A percentile compares a stretch with the other conserved stretches of the same genome.
Evolutionary conservation across 164 flowering plant genomes (phyloP).

Genomic region (Magnolia sinica): DNA sequence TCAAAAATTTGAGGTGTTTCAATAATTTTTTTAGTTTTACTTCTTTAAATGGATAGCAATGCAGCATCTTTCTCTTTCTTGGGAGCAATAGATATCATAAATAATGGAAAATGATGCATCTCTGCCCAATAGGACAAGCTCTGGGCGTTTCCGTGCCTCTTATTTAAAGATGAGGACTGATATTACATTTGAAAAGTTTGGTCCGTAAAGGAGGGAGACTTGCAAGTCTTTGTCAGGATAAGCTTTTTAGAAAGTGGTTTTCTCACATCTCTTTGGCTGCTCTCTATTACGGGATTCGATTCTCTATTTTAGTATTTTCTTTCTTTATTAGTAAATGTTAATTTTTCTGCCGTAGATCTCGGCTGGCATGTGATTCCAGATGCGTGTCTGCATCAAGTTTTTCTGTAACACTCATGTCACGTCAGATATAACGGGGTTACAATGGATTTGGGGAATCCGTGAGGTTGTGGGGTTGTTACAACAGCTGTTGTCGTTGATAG

Average conservation of each 20-base stretch:
- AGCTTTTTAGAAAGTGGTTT: not conserved
- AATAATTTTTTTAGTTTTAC: not conserved
- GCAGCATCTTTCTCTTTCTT: not conserved
- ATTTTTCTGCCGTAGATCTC: not conserved
- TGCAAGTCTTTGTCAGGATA: conserved; percentile 12
- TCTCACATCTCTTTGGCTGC: not conserved
- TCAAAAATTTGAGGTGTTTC: no score
- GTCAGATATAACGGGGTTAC: no score
- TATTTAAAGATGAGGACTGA: not conserved
- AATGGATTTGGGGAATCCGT: not conserved
- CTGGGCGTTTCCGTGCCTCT: conserved; percentile 2
- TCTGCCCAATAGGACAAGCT: not conserved
- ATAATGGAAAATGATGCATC: conserved; percentile 3
- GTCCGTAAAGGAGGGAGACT: not conserved
- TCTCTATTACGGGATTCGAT: conserved; percentile 3
- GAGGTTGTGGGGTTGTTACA: not conserved
- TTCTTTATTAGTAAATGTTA: not conserved
- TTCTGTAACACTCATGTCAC: not conserved
- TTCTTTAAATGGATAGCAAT: not conserved
- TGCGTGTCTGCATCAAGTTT: not conserved
- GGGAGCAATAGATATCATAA: no score
- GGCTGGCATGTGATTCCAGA: not conserved
- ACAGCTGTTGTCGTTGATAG: not conserved
- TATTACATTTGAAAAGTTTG: not conserved
- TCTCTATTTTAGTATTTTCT: not conserved